Percentiles rank a stretch among this genome's conserved stretches.
These are phyloP conservation scores for Nakaseomyces sp. DNA, from an alignment of 1,139 yeast species.

Conservation along the genomic window DNA sequence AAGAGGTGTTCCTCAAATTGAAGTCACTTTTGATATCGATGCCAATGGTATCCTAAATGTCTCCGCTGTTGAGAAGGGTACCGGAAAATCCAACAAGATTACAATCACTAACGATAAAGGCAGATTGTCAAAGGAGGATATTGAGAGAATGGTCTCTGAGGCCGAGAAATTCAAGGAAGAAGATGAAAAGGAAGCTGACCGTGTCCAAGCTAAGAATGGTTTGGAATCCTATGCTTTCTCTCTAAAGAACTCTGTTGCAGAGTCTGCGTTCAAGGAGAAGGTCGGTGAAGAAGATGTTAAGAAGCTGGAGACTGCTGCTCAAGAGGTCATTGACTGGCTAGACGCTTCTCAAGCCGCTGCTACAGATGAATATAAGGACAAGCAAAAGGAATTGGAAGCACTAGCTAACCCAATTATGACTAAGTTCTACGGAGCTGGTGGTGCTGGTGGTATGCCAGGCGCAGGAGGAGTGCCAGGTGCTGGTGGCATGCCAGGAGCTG, in stretches of 20 bases:
- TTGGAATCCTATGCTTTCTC: slow-evolving; percentile 80
- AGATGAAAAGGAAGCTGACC: slow-evolving; percentile 68
- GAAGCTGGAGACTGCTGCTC: slow-evolving; percentile 70
- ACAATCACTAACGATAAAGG: slow-evolving; percentile 87
- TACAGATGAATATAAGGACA: slow-evolving; percentile 67
- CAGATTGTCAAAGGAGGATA: slow-evolving; percentile 83
- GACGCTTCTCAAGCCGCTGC: slow-evolving; percentile 81
- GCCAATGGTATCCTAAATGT: slow-evolving; percentile 96
- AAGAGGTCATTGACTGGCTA: slow-evolving; percentile 74
- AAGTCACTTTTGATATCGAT: slow-evolving; percentile 89
- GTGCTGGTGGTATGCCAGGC: slow-evolving; percentile 41
- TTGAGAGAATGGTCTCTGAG: slow-evolving; percentile 86
- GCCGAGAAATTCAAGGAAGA: slow-evolving; percentile 73
- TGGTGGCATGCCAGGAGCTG: slow-evolving; percentile 16
- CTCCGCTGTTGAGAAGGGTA: slow-evolving; percentile 88
- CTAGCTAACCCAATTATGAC: slow-evolving; percentile 58
- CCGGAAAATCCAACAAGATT: slow-evolving; percentile 68
- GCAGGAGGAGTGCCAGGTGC: slow-evolving; percentile 36
- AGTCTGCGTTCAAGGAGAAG: slow-evolving; percentile 57
- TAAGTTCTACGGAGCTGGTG: slow-evolving; percentile 49
- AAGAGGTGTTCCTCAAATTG: slow-evolving; percentile 96
- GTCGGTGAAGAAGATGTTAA: slow-evolving; percentile 80
- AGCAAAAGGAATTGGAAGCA: slow-evolving; percentile 54
- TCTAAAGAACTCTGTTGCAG: slow-evolving; percentile 61
- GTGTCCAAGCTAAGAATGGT: slow-evolving; percentile 68